phyloP scores from a whole-genome alignment of 2,329 filamentous ascomycete genomes.

The Nannizziopsis arthrosporioides region DNA sequence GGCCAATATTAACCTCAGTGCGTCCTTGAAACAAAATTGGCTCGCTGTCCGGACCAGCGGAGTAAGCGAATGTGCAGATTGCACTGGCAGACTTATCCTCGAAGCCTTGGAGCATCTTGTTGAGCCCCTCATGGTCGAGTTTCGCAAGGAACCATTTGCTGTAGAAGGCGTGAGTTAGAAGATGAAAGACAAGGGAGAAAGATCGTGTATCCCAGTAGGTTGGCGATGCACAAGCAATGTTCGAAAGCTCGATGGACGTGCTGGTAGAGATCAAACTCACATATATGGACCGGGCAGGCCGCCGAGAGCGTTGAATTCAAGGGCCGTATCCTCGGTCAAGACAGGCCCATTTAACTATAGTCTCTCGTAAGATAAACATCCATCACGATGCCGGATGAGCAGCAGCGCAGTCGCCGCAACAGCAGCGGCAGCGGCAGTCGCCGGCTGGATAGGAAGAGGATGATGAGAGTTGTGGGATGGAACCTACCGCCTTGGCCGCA shows the following conservation, averaged over 20 bases:
- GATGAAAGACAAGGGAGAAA: neutral
- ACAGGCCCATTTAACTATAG: conserved; percentile 69
- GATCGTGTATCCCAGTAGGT: too few species aligned
- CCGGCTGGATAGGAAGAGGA: neutral
- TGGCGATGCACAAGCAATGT: neutral
- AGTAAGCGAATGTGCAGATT: conserved; percentile 93
- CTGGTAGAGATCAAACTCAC: conserved; percentile 41
- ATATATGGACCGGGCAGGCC: conserved; percentile 95
- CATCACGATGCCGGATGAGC: neutral
- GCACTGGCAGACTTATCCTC: conserved; percentile 84
- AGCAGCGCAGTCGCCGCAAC: too few species aligned
- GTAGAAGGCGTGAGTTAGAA: conserved; percentile 5
- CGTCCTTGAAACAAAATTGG: conserved; percentile 84
- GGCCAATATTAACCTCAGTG: conserved; percentile 49
- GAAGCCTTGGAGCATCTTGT: conserved; percentile 80
- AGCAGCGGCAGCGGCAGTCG: too few species aligned
- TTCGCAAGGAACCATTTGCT: conserved; percentile 91
- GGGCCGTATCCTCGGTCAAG: conserved; percentile 86
- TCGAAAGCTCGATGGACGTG: neutral
- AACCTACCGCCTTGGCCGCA: conserved; percentile 62
- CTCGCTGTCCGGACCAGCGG: conserved; percentile 68
- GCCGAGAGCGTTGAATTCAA: conserved; percentile 81
- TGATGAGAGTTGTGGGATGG: too few species aligned
- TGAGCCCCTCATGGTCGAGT: conserved; percentile 72
- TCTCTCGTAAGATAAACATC: neutral